Conservation (phyloP, 2,329 filamentous ascomycete genomes). For the Arthrinium puccinioides region DNA sequence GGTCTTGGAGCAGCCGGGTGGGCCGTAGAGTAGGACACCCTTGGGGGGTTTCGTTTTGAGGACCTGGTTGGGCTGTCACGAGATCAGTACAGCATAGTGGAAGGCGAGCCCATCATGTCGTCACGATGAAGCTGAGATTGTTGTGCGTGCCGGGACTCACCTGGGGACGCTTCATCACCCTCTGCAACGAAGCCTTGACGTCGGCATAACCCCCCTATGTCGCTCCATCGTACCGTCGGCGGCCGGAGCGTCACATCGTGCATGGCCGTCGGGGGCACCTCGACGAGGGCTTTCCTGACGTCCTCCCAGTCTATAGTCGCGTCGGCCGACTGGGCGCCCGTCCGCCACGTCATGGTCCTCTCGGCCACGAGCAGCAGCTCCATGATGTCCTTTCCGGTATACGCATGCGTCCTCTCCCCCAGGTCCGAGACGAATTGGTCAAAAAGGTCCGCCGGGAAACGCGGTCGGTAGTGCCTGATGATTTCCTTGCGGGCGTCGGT, state of each 20-base stretch:
- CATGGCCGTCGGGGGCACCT: slow-evolving; percentile 65
- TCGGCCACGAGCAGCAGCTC: slow-evolving; percentile 51
- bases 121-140: not conserved
- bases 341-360: slow-evolving; percentile 14
- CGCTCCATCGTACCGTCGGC: slow-evolving; percentile 76
- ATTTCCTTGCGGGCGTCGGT: slow-evolving; percentile 65
- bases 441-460: slow-evolving; percentile 37
- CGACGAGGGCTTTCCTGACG: slow-evolving; percentile 27
- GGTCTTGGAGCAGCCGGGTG: slow-evolving; percentile 92
- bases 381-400: slow-evolving; percentile 71
- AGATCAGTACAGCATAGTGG: slow-evolving; percentile 17
- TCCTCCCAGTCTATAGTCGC: slow-evolving; percentile 34
- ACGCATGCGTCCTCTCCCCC: slow-evolving; percentile 76
- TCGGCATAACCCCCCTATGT: slow-evolving; percentile 80
- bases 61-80: slow-evolving; percentile 22
- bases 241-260: slow-evolving; percentile 84
- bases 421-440: slow-evolving; percentile 51
- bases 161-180: slow-evolving; percentile 33
- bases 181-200: slow-evolving; percentile 57
- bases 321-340: slow-evolving; percentile 7
- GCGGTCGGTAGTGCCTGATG: slow-evolving; percentile 50
- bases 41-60: slow-evolving; percentile 55
- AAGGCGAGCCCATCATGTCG: not conserved
- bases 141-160: slow-evolving; percentile 14
- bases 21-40: slow-evolving; percentile 83